Evolutionary conservation across 2,329 filamentous ascomycete species (phyloP).

Genomic region (Beauveria sp.): DNA sequence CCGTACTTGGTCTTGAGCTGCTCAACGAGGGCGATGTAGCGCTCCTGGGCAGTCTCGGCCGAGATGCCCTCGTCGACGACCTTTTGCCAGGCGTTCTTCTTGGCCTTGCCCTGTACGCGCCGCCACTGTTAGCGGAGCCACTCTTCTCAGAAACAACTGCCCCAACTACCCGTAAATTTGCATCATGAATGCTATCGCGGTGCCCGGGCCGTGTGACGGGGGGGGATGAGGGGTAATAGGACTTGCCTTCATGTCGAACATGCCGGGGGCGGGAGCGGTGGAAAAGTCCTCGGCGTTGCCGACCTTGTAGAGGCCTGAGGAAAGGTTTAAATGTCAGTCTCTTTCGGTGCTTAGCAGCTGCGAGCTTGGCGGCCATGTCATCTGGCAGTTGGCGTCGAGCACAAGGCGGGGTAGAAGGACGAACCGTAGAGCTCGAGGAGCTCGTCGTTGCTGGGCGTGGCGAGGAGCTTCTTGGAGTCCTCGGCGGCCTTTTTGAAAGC

Average conservation of each 20-base stretch:
- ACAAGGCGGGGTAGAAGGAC: constrained; percentile 15
- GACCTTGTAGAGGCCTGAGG: constrained; percentile 51
- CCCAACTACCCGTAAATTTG: background rate
- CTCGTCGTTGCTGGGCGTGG: constrained; percentile 56
- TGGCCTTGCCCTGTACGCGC: constrained; percentile 61
- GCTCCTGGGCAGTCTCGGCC: constrained; percentile 61
- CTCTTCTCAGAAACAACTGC: background rate
- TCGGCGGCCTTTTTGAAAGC: constrained; percentile 49
- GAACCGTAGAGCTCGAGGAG: constrained; percentile 56
- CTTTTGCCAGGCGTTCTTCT: constrained; percentile 71
- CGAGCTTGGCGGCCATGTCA: no score
- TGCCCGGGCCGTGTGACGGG: background rate
- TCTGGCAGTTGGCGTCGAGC: background rate
- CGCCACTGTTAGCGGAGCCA: background rate
- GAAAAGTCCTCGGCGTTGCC: constrained; percentile 48
- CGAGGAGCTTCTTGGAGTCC: constrained; percentile 61
- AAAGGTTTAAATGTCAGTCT: background rate
- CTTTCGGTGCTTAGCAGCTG: background rate
- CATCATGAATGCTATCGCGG: background rate
- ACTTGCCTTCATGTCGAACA: constrained; percentile 61
- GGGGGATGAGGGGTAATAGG: background rate
- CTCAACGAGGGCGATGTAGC: constrained; percentile 69
- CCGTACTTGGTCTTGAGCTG: constrained; percentile 63
- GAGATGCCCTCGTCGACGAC: constrained; percentile 56
- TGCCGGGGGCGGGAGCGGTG: constrained; percentile 52